Evolutionary conservation across 495 filamentous ascomycete species (phyloP).

Genomic region (Aspergillus olivimuriae): DNA sequence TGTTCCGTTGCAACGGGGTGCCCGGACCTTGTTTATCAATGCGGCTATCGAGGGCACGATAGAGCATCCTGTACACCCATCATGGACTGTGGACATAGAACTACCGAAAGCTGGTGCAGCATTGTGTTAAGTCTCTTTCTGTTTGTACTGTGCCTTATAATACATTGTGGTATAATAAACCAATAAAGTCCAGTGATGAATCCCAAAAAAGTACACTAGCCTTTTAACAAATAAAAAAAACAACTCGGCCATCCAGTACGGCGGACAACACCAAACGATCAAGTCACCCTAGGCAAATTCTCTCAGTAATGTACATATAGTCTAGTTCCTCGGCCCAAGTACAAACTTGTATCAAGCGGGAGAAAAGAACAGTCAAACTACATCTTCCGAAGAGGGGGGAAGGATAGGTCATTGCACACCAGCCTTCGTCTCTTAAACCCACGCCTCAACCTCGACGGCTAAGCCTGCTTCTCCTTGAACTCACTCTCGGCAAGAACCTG

Average conservation of each 20-base stretch:
- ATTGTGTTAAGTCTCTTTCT: too few species aligned
- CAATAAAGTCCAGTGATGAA: too few species aligned
- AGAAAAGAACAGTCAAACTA: slow-evolving; percentile 20
- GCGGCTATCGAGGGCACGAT: slow-evolving; percentile 44
- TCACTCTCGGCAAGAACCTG: slow-evolving; percentile 35
- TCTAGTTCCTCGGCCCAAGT: too few species aligned
- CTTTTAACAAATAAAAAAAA: too few species aligned
- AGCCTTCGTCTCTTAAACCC: neutral
- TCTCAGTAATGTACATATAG: too few species aligned
- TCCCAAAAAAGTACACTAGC: too few species aligned
- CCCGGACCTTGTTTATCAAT: slow-evolving; percentile 61
- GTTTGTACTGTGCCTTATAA: too few species aligned
- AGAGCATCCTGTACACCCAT: slow-evolving; percentile 32
- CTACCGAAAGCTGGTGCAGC: too few species aligned
- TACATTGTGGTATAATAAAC: too few species aligned
- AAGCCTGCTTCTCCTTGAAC: slow-evolving; percentile 35
- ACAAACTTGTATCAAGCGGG: slow-evolving; percentile 56
- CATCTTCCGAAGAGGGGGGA: neutral
- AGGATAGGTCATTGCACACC: slow-evolving; percentile 3
- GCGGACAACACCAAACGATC: too few species aligned
- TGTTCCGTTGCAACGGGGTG: slow-evolving; percentile 25
- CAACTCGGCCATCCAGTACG: too few species aligned
- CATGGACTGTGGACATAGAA: slow-evolving; percentile 54
- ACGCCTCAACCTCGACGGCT: neutral
- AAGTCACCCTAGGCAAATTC: too few species aligned